A percentile compares a stretch with the other conserved stretches of the same genome.
phyloP scores from a whole-genome alignment of 2,329 filamentous ascomycete genomes.

The Pseudodiploospora longispora region DNA sequence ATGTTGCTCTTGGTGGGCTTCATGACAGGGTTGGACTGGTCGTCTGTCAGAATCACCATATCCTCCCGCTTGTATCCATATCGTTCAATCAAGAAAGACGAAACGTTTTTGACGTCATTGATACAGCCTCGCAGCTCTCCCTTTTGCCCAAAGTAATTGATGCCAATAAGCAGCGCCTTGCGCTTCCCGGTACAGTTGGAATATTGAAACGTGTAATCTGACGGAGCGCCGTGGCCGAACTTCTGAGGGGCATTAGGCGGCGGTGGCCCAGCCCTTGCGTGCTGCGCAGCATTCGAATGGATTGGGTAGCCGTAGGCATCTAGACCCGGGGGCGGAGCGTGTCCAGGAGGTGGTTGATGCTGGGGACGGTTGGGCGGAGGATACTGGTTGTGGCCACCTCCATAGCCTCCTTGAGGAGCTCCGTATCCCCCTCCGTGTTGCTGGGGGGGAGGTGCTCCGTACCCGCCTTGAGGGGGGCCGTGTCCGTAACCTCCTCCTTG shows the following conservation, averaged over 20 bases:
- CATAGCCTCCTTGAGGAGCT: constrained; percentile 12
- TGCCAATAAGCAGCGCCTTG: constrained; percentile 69
- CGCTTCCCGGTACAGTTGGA: constrained; percentile 64
- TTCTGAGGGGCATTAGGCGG: constrained; percentile 44
- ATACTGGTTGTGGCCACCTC: constrained; percentile 11
- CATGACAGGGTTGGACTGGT: constrained; percentile 61
- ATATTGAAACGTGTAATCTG: constrained; percentile 66
- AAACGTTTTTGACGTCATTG: constrained; percentile 75
- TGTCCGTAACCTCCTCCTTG: constrained; percentile 15
- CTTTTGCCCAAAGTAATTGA: constrained; percentile 71
- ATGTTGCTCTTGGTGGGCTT: constrained; percentile 72
- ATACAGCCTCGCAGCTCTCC: constrained; percentile 70
- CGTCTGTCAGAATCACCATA: constrained; percentile 72
- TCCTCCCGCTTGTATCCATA: constrained; percentile 69
- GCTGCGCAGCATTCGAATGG: constrained; percentile 13
- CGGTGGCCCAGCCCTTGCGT: constrained; percentile 27
- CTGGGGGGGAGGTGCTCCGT: constrained; percentile 12
- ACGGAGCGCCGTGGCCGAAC: constrained; percentile 61
- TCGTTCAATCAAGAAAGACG: constrained; percentile 57
- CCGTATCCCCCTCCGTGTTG: constrained; percentile 14
- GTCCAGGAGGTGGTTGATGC: constrained; percentile 21
- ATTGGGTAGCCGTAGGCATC: constrained; percentile 41
- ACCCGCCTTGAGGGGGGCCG: constrained; percentile 12
- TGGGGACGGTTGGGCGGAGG: constrained; percentile 12
- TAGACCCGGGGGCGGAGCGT: constrained; percentile 33